Base-by-base conservation (phyloP, 306 rosid species). In the Cucumis cinereus region DNA sequence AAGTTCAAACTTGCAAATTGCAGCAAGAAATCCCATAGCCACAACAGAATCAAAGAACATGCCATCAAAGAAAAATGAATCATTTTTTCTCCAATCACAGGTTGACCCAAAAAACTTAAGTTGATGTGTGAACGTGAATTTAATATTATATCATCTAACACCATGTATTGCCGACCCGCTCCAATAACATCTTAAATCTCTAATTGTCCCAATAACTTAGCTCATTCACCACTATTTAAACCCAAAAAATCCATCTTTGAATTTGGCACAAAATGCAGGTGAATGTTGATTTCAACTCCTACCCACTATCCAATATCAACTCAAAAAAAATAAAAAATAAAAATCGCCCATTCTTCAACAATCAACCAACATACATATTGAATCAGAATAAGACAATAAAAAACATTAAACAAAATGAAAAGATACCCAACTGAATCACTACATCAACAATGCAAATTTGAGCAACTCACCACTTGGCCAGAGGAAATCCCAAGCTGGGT, bases 401-500 rank as follows among this genome's bases (percentile, higher is more conserved):
- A 22, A 63, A 16, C 23, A 63, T 16, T 8, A 58, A 0, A 8
- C 35, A 22, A 57, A 36, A 66, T 17, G 75, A 52, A 7, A 14
- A 47, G 20, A 11, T 60, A 67, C 20, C n/a, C 54, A 38, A 41
- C 53, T n/a, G 2, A 49, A 50, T 45, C 45, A 9, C 11, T 5
- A 38, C 12, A 17, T 30, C 15, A 26, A 19, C 1, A 23, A 50
- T 19, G 41, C 5, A 69, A 23, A 64, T 58, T 7, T 17, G 56
- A n/a, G 9, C 13, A n/a, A 74, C 91, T 82, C 15, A 91, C 97
- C 87, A 91, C 88, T 83, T 91, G 90, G 1, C 96, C 93, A 0
- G 83, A 87, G 12, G 92, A 93, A 86, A 93, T 81, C 20, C 91
- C 94, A 81, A 87, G 72, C n/a, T 82, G 87, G 67, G 83, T 45